Percentiles rank a stretch among this genome's conserved stretches.
phyloP scores from a whole-genome alignment of 208 protist species.

The Vickermania spadyakhi region DNA sequence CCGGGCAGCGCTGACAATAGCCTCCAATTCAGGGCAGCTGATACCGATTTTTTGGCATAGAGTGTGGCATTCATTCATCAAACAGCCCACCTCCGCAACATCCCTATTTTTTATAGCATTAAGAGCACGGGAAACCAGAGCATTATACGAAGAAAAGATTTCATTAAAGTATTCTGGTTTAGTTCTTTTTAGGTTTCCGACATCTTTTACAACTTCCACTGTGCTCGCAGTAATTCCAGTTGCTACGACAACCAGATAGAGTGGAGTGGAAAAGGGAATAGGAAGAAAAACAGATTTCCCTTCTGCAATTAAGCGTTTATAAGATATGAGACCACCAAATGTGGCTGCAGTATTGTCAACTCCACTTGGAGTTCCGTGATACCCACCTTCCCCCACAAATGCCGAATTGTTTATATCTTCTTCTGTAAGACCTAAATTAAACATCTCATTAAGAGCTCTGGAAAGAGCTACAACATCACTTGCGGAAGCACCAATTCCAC shows the following conservation, averaged over 20 bases:
- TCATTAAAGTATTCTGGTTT: conserved; percentile 32
- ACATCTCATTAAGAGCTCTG: conserved; percentile 69
- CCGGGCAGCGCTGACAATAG: conserved; percentile 38
- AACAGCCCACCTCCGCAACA: conserved; percentile 19
- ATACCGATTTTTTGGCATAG: conserved; percentile 55
- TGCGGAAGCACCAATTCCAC: conserved; percentile 75
- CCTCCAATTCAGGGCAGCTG: conserved; percentile 56
- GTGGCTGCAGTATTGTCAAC: conserved; percentile 86
- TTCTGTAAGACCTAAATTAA: conserved; percentile 38
- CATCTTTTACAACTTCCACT: conserved; percentile 49
- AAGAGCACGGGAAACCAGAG: conserved; percentile 21
- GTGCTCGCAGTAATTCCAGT: conserved; percentile 82
- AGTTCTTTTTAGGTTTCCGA: conserved; percentile 29
- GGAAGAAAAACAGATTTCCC: conserved; percentile 27
- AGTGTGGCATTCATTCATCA: conserved; percentile 63
- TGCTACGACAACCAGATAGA: conserved; percentile 71
- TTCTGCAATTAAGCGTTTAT: conserved; percentile 17
- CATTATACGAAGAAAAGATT: conserved; percentile 29
- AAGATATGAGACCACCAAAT: conserved; percentile 81
- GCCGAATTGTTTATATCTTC: conserved; percentile 57
- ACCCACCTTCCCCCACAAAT: conserved; percentile 67
- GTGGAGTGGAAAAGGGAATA: conserved; percentile 16
- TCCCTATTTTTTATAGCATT: conserved; percentile 37
- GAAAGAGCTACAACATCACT: conserved; percentile 71
- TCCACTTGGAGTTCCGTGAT: conserved; percentile 84